Conservation (phyloP, 805 yeast species). For the Spathaspora arborariae region DNA sequence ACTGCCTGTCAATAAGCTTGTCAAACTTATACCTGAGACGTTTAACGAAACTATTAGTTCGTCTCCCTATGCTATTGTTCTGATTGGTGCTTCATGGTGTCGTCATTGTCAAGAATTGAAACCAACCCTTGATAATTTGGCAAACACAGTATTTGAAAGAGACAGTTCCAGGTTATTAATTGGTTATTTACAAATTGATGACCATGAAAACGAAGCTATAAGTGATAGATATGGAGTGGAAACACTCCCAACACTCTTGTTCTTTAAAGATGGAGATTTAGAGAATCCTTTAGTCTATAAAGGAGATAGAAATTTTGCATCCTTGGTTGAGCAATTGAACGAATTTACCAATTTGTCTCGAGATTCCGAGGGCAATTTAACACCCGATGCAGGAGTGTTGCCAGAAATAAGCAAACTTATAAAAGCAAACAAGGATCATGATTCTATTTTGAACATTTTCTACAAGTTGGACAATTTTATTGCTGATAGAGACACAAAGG, state of each 20-base stretch:
- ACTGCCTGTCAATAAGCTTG: conserved; percentile 10
- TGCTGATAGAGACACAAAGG: background rate
- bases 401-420: conserved; percentile 9
- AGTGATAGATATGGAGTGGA: conserved; percentile 38
- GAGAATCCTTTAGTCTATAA: conserved; percentile 23
- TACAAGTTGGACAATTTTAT: conserved; percentile 1
- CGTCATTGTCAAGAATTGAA: conserved; percentile 50
- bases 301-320: conserved; percentile 19
- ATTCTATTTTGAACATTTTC: background rate
- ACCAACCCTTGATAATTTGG: conserved; percentile 49
- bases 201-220: conserved; percentile 42
- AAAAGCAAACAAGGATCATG: conserved; percentile 2
- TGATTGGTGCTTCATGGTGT: conserved; percentile 62
- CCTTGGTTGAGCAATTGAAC: conserved; percentile 25
- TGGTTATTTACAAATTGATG: conserved; percentile 42
- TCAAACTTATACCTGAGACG: conserved; percentile 34
- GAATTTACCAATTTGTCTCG: conserved; percentile 24
- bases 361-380: conserved; percentile 29
- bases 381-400: conserved; percentile 29
- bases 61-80: conserved; percentile 37
- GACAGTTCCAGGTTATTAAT: conserved; percentile 22
- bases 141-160: conserved; percentile 41
- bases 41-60: conserved; percentile 38
- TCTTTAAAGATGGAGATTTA: conserved; percentile 32
- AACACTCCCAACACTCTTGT: conserved; percentile 54